phyloP scores from a whole-genome alignment of 75 land plant genomes.

The Azolla pinnata region DNA sequence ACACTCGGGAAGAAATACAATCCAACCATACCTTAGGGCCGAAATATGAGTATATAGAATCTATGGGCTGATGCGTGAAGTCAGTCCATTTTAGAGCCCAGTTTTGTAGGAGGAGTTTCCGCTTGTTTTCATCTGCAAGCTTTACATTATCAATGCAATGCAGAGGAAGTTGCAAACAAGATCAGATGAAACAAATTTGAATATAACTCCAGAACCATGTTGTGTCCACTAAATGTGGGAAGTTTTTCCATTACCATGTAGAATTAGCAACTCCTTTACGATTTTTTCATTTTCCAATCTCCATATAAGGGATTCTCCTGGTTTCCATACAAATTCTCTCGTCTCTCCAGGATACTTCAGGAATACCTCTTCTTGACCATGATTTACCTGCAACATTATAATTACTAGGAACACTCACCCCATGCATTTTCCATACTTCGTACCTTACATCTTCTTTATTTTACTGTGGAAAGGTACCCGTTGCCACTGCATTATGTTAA shows the following conservation, averaged over 20 bases:
- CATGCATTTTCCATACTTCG: no score
- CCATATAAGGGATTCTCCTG: conserved; percentile 41
- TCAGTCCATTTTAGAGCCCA: conserved; percentile 81
- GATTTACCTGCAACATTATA: no score
- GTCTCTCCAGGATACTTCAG: conserved; percentile 30
- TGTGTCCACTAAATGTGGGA: background rate
- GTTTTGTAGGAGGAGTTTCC: conserved; percentile 50
- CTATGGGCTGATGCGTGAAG: conserved; percentile 71
- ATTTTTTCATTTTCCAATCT: conserved; percentile 43
- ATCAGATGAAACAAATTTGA: no score
- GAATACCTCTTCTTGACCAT: conserved; percentile 5
- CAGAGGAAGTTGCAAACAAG: background rate
- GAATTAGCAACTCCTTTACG: conserved; percentile 68
- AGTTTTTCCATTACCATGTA: conserved; percentile 51
- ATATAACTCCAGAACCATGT: no score
- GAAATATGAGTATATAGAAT: conserved; percentile 73
- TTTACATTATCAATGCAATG: background rate
- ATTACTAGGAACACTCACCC: no score
- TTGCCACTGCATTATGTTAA: no score
- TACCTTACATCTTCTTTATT: no score
- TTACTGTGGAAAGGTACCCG: no score
- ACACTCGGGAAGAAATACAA: no score
- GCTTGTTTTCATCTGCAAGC: conserved; percentile 60
- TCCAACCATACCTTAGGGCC: conserved; percentile 83
- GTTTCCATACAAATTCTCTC: conserved; percentile 28